A percentile compares a stretch with the other conserved stretches of the same genome.
Conservation (phyloP, 169 alveolate species). For the Perkinsus marinus region DNA sequence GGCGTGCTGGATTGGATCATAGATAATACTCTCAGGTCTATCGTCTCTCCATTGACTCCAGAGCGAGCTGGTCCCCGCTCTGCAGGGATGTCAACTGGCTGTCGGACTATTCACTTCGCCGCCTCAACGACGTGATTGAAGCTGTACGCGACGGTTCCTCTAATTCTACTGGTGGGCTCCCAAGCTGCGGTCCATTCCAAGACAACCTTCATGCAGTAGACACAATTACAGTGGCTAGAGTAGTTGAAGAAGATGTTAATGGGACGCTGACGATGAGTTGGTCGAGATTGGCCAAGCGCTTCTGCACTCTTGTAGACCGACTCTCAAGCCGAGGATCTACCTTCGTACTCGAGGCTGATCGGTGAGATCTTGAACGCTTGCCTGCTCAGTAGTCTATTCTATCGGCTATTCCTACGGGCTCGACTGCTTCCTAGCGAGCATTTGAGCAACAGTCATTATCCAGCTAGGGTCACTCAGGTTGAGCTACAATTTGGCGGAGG, state of each 20-base stretch:
- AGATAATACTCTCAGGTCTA: neutral
- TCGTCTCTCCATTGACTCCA: neutral
- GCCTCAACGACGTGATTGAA: neutral
- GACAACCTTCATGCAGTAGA: neutral
- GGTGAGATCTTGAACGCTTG: neutral
- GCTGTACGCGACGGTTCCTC: neutral
- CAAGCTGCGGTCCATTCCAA: neutral
- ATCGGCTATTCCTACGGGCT: too few species aligned
- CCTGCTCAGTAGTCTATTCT: too few species aligned
- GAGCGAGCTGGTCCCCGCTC: neutral
- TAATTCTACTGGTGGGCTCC: neutral
- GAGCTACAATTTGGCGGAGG: neutral
- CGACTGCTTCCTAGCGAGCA: too few species aligned
- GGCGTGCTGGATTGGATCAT: neutral
- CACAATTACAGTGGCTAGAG: neutral
- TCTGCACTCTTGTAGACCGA: neutral
- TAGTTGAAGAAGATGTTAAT: neutral
- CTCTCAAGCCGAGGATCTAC: neutral
- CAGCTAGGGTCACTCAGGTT: neutral
- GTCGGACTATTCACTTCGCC: neutral
- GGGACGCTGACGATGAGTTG: neutral
- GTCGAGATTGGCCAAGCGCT: neutral
- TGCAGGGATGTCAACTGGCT: neutral
- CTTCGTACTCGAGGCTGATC: neutral
- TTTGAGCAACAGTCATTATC: too few species aligned